Evolutionary conservation across 805 yeast species (phyloP).

Genomic region (Dipodascopsis tothii): DNA sequence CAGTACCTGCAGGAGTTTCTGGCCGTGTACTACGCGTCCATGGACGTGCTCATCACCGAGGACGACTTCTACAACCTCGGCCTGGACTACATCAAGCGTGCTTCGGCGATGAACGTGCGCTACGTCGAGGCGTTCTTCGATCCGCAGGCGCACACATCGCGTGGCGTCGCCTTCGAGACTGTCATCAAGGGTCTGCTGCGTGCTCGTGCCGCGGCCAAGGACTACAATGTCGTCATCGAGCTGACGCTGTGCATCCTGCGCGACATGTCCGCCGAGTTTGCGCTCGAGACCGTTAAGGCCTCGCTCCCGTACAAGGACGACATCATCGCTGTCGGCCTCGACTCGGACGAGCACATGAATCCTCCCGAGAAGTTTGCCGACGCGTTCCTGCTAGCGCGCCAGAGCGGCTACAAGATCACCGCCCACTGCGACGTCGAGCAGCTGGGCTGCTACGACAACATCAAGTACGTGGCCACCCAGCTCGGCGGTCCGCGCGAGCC

Average conservation of each 20-base stretch:
- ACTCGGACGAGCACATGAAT: constrained; percentile 68
- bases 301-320: constrained; percentile 32
- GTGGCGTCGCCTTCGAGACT: constrained; percentile 52
- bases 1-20: constrained; percentile 58
- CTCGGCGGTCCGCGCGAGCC: constrained; percentile 11
- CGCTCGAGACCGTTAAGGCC: constrained; percentile 3
- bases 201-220: constrained; percentile 4
- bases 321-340: constrained; percentile 69
- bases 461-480: constrained; percentile 10
- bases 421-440: constrained; percentile 17
- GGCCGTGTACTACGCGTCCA: constrained; percentile 70
- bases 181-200: constrained; percentile 47
- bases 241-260: constrained; percentile 11
- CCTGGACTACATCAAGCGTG: constrained; percentile 31
- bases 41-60: constrained; percentile 59
- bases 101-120: constrained; percentile 27
- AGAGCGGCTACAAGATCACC: constrained; percentile 8
- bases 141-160: constrained; percentile 73
- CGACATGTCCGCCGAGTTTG: constrained; percentile 10
- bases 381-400: constrained; percentile 44
- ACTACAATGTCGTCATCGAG: constrained; percentile 1
- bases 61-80: constrained; percentile 70
- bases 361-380: constrained; percentile 66
- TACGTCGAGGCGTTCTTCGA: constrained; percentile 78
- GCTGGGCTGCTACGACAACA: constrained; percentile 4